Conservation (phyloP, 2,329 filamentous ascomycete genomes). For the Capronia epimyces region DNA sequence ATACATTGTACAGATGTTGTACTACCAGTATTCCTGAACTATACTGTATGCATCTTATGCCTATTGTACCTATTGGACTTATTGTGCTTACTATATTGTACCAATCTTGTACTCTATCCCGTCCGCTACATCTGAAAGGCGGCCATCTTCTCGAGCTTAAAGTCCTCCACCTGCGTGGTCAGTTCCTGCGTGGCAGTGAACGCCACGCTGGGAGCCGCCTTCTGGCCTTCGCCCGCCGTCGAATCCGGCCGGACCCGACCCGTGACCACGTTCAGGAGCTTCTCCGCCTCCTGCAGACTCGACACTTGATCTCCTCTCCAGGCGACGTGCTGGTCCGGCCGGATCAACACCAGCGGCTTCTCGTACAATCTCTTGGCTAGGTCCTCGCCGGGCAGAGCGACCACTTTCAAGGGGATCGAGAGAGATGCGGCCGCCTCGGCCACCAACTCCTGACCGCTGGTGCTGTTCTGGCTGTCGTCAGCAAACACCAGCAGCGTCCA, state of each 20-base stretch:
- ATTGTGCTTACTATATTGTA: too few species aligned
- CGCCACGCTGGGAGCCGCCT: not conserved
- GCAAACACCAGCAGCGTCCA: constrained; percentile 13
- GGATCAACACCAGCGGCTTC: constrained; percentile 13
- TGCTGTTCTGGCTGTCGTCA: not conserved
- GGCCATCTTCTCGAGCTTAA: constrained; percentile 10
- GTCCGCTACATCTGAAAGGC: constrained; percentile 9
- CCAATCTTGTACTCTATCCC: too few species aligned
- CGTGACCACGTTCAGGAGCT: not conserved
- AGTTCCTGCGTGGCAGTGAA: constrained; percentile 10
- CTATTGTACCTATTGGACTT: too few species aligned
- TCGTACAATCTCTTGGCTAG: constrained; percentile 13
- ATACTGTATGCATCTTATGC: too few species aligned
- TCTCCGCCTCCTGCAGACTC: not conserved
- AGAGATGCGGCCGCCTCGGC: not conserved
- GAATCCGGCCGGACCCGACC: not conserved
- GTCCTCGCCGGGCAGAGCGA: constrained; percentile 4
- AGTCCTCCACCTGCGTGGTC: constrained; percentile 5
- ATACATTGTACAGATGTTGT: too few species aligned
- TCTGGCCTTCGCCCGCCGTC: not conserved
- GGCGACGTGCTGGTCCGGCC: constrained; percentile 17
- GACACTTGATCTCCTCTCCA: constrained; percentile 13
- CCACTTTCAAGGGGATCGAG: constrained; percentile 5
- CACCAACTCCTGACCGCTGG: constrained; percentile 2
- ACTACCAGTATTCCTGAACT: too few species aligned